Base-by-base conservation (phyloP, 768 basidiomycete species). In the Suillus lakei region DNA sequence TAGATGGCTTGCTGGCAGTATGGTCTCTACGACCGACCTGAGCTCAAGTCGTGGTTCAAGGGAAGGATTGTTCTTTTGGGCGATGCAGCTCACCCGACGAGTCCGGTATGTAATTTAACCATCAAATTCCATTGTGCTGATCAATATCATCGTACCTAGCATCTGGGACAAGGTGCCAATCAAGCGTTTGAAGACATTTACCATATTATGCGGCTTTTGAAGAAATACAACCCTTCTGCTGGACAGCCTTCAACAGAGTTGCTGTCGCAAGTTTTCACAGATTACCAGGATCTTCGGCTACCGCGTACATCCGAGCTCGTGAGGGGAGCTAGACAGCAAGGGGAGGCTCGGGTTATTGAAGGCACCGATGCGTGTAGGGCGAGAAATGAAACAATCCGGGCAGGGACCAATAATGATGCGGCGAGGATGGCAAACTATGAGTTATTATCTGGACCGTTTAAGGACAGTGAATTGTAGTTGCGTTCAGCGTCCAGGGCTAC, bases 41-140 rank as follows among this genome's bases (percentile, higher is more conserved):
- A 80, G 53, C 68, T 83, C 32, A 65, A 71, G 34, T 70, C 74
- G 4, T 84, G 83, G 83, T 77, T 82, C 67, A 74, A 76, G 44
- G 79, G 79, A 30, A 75, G 82, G 15, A 78, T 83, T 13, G 74
- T 81, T 9, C 75, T 84, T 43, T 72, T 82, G 13, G 82, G 83
- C 8, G 83, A 83, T 67, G 82, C 81, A 8, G 83, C 82, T 5
- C 82, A 83, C 67, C 82, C 82, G 5, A 82, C 82, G 5, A 81
- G 79, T 65, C 82, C 83, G 1, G 81, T 82, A 13, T 58, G 82
- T 70, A 2, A 7, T 21, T 32, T 55, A 10, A n/a, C n/a, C 62
- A n/a, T 56, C 13, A 15, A 41, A 48, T 26, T 56, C 16, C 18
- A 36, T 23, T 18, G 39, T n/a, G 16, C 61, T 39, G 26, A 30